Evolutionary conservation across 306 rosid genomes (phyloP).

Genomic region (barrel medic (Medicago truncatula)): DNA sequence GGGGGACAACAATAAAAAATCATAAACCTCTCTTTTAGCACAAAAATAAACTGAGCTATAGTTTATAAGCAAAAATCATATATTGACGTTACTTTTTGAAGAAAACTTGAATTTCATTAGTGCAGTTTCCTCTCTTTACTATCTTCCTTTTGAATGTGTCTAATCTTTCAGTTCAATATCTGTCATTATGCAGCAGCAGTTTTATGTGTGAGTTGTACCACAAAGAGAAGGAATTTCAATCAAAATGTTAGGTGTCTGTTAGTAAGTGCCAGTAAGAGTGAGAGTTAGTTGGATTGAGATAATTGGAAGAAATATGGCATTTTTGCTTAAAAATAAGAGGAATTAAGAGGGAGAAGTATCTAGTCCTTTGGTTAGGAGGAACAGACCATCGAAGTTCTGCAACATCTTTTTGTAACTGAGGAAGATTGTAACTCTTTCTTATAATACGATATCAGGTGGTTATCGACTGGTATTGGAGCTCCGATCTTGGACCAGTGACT

Average conservation of each 20-base stretch:
- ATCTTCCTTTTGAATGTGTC: not conserved
- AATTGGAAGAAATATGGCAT: not conserved
- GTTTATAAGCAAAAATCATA: not conserved
- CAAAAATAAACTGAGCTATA: not conserved
- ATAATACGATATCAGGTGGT: no score
- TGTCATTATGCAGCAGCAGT: not conserved
- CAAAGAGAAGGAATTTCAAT: slow-evolving; percentile 11
- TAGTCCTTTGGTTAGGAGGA: no score
- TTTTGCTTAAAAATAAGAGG: not conserved
- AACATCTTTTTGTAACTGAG: no score
- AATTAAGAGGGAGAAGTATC: not conserved
- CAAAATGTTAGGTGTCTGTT: not conserved
- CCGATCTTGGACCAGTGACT: no score
- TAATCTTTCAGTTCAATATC: slow-evolving; percentile 11
- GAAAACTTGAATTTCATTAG: slow-evolving; percentile 2
- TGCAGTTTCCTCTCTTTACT: slow-evolving; percentile 5
- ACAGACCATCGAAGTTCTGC: no score
- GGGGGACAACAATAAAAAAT: no score
- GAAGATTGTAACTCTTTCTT: no score
- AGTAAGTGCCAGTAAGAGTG: not conserved
- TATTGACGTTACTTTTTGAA: slow-evolving; percentile 1
- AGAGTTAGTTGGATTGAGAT: not conserved
- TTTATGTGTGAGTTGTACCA: slow-evolving; percentile 5
- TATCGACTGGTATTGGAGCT: no score
- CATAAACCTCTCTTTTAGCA: no score